Evolutionary conservation across 1,284 basidiomycete species (phyloP).

Genomic region (Moniliophthora roreri): DNA sequence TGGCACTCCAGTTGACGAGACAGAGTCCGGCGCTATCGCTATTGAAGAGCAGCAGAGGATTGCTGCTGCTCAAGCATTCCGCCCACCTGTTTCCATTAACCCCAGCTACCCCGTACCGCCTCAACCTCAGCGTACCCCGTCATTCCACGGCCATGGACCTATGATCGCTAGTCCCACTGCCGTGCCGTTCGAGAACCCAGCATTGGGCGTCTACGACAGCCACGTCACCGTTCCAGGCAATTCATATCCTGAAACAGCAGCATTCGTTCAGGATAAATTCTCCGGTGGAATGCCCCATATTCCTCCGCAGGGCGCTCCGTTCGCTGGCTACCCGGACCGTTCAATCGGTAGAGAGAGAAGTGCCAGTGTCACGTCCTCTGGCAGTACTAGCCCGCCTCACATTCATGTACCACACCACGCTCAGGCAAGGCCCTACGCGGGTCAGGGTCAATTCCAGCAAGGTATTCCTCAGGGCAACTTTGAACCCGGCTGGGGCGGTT

Average conservation of each 20-base stretch:
- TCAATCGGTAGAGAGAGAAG: background rate
- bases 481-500: slow-evolving; percentile 1
- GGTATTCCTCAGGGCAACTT: background rate
- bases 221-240: no score
- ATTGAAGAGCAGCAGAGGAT: no score
- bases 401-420: background rate
- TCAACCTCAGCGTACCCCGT: no score
- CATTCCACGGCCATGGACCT: background rate
- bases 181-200: background rate
- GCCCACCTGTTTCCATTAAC: background rate
- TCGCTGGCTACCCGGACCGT: background rate
- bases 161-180: slow-evolving; percentile 1
- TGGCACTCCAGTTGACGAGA: background rate
- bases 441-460: background rate
- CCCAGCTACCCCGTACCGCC: background rate
- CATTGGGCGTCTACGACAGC: slow-evolving; percentile 1
- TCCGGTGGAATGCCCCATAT: background rate
- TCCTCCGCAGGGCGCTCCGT: background rate
- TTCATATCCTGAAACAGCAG: no score
- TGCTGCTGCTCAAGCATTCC: background rate
- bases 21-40: background rate
- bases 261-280: no score
- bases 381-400: slow-evolving; percentile 1
- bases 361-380: background rate
- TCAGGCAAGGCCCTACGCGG: background rate